These are phyloP conservation scores for Oryza meridionalis DNA, from an alignment of 176 grass and related monocot species.

Conservation along the genomic window DNA sequence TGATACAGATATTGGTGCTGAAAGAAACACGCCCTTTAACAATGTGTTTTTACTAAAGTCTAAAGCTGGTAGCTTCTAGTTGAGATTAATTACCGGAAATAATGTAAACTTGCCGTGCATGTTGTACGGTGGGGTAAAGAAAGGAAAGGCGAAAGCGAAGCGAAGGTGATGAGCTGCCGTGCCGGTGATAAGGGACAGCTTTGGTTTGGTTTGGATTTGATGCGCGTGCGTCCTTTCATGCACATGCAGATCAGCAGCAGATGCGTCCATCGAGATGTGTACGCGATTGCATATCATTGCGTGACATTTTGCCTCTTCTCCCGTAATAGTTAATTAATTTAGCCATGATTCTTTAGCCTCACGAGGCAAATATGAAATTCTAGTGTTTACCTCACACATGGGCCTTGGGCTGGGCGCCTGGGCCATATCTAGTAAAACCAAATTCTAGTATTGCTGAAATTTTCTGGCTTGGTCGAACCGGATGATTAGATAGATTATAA, in stretches of 20 bases:
- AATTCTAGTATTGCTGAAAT: background rate
- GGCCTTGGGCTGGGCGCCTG: background rate
- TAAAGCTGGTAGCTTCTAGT: background rate
- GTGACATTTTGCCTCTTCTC: background rate
- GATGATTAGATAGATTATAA: too few species aligned
- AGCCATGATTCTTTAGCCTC: too few species aligned
- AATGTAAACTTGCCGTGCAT: background rate
- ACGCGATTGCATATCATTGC: background rate
- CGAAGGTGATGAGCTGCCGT: background rate
- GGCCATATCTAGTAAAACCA: background rate
- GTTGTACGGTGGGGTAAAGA: background rate
- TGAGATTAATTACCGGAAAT: background rate
- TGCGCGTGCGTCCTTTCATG: slow-evolving; percentile 3
- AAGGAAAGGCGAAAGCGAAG: background rate
- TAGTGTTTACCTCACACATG: background rate
- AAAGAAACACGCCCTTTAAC: background rate
- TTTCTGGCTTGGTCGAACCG: too few species aligned
- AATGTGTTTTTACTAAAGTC: background rate
- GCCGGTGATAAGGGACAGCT: background rate
- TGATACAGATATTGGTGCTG: background rate
- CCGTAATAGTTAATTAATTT: too few species aligned
- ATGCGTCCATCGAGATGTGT: background rate
- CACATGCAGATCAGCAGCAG: background rate
- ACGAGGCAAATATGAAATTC: too few species aligned
- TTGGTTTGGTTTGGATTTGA: background rate